These are phyloP conservation scores for Tricholoma flavovirens DNA, from an alignment of 768 basidiomycete species.

Conservation along the genomic window DNA sequence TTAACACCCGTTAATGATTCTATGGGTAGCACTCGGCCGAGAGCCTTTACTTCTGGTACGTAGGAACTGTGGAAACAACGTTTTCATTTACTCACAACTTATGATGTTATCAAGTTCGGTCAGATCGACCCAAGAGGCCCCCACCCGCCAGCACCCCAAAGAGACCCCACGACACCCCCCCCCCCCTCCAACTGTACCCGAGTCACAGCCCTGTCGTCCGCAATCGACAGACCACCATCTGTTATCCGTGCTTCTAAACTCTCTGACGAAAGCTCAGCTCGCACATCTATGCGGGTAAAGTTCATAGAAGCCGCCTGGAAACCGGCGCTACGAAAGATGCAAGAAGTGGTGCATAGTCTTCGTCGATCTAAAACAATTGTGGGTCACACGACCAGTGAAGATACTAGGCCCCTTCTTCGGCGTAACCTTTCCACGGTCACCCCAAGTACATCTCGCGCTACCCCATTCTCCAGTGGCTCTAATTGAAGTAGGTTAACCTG, in stretches of 20 bases:
- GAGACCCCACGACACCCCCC: constrained; percentile 45
- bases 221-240: constrained; percentile 10
- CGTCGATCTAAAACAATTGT: constrained; percentile 34
- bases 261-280: constrained; percentile 3
- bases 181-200: constrained; percentile 33
- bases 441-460: constrained; percentile 5
- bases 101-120: not conserved
- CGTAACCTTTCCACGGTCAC: constrained; percentile 3
- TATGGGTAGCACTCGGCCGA: constrained; percentile 17
- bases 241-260: constrained; percentile 6
- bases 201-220: constrained; percentile 36
- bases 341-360: constrained; percentile 29
- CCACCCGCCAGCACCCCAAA: constrained; percentile 8
- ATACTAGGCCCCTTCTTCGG: constrained; percentile 8
- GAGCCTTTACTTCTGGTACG: constrained; percentile 24
- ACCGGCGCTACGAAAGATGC: constrained; percentile 35
- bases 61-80: not conserved
- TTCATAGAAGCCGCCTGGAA: constrained; percentile 28
- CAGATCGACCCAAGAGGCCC: not conserved
- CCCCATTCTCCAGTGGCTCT: constrained; percentile 2
- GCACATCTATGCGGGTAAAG: constrained; percentile 7
- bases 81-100: not conserved
- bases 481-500: not conserved
- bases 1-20: constrained; percentile 29
- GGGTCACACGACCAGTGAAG: constrained; percentile 18